These are phyloP conservation scores for Sporothrix humicola DNA, from an alignment of 2,329 filamentous ascomycete genomes.

Conservation along the genomic window DNA sequence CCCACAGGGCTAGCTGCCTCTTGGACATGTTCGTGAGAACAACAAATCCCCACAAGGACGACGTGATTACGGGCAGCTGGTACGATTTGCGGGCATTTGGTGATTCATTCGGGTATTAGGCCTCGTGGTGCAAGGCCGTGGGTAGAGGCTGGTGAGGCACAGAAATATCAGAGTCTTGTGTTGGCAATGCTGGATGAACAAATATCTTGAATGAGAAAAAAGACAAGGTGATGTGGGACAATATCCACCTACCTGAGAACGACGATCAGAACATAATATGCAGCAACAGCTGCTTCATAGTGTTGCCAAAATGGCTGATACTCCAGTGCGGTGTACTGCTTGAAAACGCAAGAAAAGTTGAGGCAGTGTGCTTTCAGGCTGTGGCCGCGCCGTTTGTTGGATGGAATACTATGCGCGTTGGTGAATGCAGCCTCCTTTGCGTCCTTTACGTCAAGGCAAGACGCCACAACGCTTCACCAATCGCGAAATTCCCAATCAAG, in stretches of 20 bases:
- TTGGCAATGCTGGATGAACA: background rate
- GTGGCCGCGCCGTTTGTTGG: conserved; percentile 1
- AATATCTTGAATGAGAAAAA: background rate
- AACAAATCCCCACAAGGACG: background rate
- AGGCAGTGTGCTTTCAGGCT: conserved; percentile 1
- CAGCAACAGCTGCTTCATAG: conserved; percentile 15
- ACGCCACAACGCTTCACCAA: background rate
- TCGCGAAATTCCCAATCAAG: background rate
- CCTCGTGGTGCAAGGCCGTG: background rate
- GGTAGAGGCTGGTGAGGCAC: conserved; percentile 12
- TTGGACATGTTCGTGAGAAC: conserved; percentile 9
- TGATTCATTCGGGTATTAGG: background rate
- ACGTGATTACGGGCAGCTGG: conserved; percentile 6
- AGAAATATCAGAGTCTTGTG: background rate
- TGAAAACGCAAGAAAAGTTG: background rate
- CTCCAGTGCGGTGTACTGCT: background rate
- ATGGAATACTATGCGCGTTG: background rate
- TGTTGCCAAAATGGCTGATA: background rate
- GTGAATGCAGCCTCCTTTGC: background rate
- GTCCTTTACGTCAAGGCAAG: background rate
- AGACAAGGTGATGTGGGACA: background rate
- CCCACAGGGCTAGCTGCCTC: background rate
- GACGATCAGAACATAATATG: conserved; percentile 21
- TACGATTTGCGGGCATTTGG: background rate
- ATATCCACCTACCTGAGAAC: background rate